Evolutionary conservation across 2,329 filamentous ascomycete species (phyloP).

Genomic region (Pseudogymnoascus sp.): DNA sequence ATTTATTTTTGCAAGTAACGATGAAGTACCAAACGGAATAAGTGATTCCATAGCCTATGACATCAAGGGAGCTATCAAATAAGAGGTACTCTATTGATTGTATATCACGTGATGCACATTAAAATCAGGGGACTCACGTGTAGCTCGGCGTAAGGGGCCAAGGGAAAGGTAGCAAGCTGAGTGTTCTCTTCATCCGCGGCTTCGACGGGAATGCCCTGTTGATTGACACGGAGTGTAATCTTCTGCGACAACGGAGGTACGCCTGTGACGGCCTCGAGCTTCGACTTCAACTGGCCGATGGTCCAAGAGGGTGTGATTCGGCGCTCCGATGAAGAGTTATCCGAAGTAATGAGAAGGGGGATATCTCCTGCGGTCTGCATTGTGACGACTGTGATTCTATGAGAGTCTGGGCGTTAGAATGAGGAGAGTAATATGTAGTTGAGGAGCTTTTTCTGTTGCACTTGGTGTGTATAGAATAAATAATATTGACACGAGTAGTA

Average conservation of each 20-base stretch:
- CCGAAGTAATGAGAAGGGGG: conserved; percentile 66
- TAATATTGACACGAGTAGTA: not conserved
- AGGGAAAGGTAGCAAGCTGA: conserved; percentile 55
- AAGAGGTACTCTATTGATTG: not conserved
- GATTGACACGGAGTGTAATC: conserved; percentile 62
- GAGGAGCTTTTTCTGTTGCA: not conserved
- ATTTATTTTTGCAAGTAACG: not conserved
- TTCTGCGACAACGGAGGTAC: conserved; percentile 75
- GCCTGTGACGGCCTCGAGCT: conserved; percentile 88
- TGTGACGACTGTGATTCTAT: conserved; percentile 14
- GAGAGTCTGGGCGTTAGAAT: not conserved
- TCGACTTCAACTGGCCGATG: conserved; percentile 73
- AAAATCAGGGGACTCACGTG: conserved; percentile 53
- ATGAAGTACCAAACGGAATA: not conserved
- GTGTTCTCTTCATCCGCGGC: conserved; percentile 66
- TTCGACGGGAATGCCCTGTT: conserved; percentile 57
- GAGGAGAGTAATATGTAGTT: not conserved
- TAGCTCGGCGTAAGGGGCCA: conserved; percentile 71
- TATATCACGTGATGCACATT: not conserved
- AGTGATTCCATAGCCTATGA: not conserved
- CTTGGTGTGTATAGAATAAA: not conserved
- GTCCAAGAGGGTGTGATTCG: conserved; percentile 90
- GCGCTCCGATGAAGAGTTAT: conserved; percentile 75
- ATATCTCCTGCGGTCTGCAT: conserved; percentile 58
- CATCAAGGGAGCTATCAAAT: not conserved